Evolutionary conservation across 2,329 filamentous ascomycete species (phyloP).

Genomic region (Penicillium olsonii): DNA sequence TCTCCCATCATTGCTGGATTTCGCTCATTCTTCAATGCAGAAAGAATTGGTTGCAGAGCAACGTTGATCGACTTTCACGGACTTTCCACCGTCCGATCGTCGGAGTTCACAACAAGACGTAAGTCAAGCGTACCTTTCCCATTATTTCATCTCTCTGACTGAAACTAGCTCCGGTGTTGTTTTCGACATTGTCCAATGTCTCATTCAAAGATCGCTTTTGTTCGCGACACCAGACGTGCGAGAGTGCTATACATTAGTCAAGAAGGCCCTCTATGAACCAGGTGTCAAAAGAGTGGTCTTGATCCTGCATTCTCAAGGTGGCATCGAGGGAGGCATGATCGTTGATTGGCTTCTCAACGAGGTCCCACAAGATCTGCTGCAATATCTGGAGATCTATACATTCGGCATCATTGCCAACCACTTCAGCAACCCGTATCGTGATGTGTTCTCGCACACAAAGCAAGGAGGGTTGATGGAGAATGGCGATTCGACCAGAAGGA

Average conservation of each 20-base stretch:
- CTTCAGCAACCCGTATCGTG: slow-evolving; percentile 71
- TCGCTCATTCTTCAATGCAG: not conserved
- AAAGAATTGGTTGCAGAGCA: slow-evolving; percentile 61
- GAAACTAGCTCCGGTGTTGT: not conserved
- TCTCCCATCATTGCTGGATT: slow-evolving; percentile 20
- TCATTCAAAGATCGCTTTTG: slow-evolving; percentile 58
- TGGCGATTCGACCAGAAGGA: not conserved
- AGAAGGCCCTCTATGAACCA: slow-evolving; percentile 62
- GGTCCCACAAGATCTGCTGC: slow-evolving; percentile 62
- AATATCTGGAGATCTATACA: slow-evolving; percentile 71
- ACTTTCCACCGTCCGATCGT: slow-evolving; percentile 70
- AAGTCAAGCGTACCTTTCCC: slow-evolving; percentile 51
- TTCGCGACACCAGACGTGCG: slow-evolving; percentile 69
- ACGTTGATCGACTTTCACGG: slow-evolving; percentile 67
- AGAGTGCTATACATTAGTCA: slow-evolving; percentile 62
- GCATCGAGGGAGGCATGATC: slow-evolving; percentile 71
- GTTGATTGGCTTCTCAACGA: slow-evolving; percentile 75
- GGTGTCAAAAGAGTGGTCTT: slow-evolving; percentile 68
- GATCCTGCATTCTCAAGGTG: slow-evolving; percentile 74
- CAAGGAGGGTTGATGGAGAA: slow-evolving; percentile 16
- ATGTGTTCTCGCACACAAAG: slow-evolving; percentile 31
- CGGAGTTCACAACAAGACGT: slow-evolving; percentile 72
- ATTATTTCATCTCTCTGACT: not conserved
- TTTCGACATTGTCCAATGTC: not conserved
- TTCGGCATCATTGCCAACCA: slow-evolving; percentile 78